phyloP scores from a whole-genome alignment of 2,329 filamentous ascomycete species.

The Fusarium devonianum region DNA sequence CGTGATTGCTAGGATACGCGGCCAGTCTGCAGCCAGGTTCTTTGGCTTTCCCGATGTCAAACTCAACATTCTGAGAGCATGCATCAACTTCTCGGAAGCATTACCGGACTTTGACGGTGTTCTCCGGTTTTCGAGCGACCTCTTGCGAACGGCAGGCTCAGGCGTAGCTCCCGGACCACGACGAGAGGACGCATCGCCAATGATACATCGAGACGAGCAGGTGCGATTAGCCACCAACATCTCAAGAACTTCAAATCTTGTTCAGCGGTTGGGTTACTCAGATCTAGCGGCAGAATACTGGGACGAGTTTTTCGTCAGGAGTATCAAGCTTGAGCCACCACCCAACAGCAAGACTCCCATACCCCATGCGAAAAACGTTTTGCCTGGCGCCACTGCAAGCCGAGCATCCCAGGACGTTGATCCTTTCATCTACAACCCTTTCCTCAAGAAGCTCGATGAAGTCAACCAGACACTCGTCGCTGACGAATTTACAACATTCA shows the following conservation, averaged over 20 bases:
- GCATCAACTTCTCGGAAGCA: conserved; percentile 92
- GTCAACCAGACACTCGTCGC: conserved; percentile 76
- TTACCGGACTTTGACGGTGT: conserved; percentile 91
- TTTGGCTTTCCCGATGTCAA: conserved; percentile 86
- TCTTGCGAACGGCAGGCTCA: conserved; percentile 82
- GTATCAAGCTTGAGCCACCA: conserved; percentile 72
- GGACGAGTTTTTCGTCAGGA: conserved; percentile 92
- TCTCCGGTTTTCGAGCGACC: conserved; percentile 83
- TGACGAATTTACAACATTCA: conserved; percentile 78
- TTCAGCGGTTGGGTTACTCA: conserved; percentile 74
- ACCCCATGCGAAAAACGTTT: conserved; percentile 65
- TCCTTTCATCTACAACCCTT: conserved; percentile 96
- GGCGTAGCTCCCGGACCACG: conserved; percentile 77
- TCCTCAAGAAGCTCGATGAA: conserved; percentile 72
- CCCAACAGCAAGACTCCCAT: conserved; percentile 68
- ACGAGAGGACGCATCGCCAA: conserved; percentile 72
- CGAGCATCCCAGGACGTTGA: conserved; percentile 70
- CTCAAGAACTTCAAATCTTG: conserved; percentile 80
- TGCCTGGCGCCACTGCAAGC: conserved; percentile 58
- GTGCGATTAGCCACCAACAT: conserved; percentile 84
- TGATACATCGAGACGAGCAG: conserved; percentile 83
- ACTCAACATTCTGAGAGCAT: conserved; percentile 85
- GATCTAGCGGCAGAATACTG: conserved; percentile 85
- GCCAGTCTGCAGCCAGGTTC: conserved; percentile 63
- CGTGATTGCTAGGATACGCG: conserved; percentile 64